Base-by-base conservation (phyloP, 768 basidiomycete species). In the Serendipita sp. region DNA sequence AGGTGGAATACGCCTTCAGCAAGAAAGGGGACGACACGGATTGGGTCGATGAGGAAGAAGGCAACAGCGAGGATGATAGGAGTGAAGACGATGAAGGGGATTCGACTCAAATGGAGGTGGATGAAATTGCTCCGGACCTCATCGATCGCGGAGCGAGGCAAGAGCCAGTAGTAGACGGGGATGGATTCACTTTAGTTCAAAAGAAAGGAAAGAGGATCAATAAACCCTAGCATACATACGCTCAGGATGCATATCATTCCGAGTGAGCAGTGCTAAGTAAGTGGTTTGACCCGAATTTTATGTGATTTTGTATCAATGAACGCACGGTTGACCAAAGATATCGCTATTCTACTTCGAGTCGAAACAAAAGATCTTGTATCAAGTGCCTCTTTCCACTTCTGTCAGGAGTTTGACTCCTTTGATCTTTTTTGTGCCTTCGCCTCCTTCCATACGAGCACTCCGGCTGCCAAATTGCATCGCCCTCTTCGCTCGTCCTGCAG, bases 391-490 rank as follows among this genome's bases (percentile, higher is more conserved):
- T n/a, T n/a, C n/a, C 34, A 5, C 34, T 38, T 14, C 34, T 38
- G 7, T 14, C 7, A 58, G 24, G 17, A 58, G 30, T 58, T 22
- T 28, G 30, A n/a, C 53, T 17, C 53, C 53, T 7, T 58, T 58
- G 17, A 31, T 24, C 53, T 31, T 22, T 42, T 44, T 60, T 5
- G 56, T 61, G 13, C 44, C 61, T 44, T 26, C 80, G 2, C 82
- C 84, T 17, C 69, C 71, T 64, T 85, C 83, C 89, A 92, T 90
- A 64, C 88, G 75, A 17, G 90, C 90, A 31, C 89, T 88, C 72
- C 84, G 83, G 68, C 82, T 88, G 17, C 95, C 95, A 74, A 99
- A 99, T 69, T 98, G 96, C 88, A 97, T 96, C 14, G 96, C 96
- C 64, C 88, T 72, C 74, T 99, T 99, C 71, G 87, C 92, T 65